Conservation (phyloP, 2,329 filamentous ascomycete species). For the Arthrobotrys iridis region DNA sequence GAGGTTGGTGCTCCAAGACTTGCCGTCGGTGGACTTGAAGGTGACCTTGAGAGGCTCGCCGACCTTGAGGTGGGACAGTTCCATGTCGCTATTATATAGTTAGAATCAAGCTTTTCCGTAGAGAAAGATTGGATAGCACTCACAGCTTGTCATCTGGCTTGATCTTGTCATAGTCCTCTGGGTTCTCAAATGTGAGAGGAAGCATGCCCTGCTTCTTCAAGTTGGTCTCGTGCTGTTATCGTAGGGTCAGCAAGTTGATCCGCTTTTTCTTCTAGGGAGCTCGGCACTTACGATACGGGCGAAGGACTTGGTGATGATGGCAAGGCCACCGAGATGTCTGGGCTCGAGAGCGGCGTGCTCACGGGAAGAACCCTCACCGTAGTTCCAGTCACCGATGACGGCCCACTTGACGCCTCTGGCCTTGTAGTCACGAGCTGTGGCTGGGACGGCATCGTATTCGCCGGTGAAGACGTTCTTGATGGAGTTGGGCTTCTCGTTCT, state of each 20-base stretch:
- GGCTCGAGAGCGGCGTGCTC: slow-evolving; percentile 98
- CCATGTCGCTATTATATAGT: slow-evolving; percentile 70
- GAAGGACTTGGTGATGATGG: slow-evolving; percentile 94
- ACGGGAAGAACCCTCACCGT: slow-evolving; percentile 95
- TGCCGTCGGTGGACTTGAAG: slow-evolving; percentile 89
- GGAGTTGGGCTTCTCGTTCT: slow-evolving; percentile 97
- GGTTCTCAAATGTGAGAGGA: slow-evolving; percentile 92
- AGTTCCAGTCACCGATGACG: slow-evolving; percentile 99
- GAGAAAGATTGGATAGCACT: slow-evolving; percentile 58
- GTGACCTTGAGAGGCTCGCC: slow-evolving; percentile 91
- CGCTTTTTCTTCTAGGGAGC: not conserved
- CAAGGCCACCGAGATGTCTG: slow-evolving; percentile 93
- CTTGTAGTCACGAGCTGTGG: slow-evolving; percentile 98
- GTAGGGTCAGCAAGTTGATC: slow-evolving; percentile 38
- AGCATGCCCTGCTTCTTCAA: slow-evolving; percentile 99
- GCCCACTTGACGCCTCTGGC: slow-evolving; percentile 95
- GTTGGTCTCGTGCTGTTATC: slow-evolving; percentile 88
- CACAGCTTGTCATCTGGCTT: slow-evolving; percentile 81
- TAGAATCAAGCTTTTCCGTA: slow-evolving; percentile 41
- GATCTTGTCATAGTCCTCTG: slow-evolving; percentile 98
- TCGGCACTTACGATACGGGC: slow-evolving; percentile 80
- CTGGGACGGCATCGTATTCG: slow-evolving; percentile 87
- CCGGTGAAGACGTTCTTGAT: slow-evolving; percentile 88
- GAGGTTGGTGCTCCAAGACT: slow-evolving; percentile 82
- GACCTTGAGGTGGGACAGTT: slow-evolving; percentile 87